phyloP scores from a whole-genome alignment of 352 stramenopile species.

The Pythium vanterpoolii region DNA sequence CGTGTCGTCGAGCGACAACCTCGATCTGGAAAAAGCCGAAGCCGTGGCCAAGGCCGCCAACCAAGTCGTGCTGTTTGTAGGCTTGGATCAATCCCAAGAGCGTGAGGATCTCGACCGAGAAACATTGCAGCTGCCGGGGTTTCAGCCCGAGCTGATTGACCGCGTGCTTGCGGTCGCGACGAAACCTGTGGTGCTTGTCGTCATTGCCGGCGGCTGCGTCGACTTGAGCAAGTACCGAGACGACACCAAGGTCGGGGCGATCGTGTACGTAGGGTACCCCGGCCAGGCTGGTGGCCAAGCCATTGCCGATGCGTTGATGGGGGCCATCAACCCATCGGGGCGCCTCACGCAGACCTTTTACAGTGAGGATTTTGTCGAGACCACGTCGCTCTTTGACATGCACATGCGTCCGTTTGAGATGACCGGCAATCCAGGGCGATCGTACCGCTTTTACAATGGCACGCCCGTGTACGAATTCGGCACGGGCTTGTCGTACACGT shows the following conservation, averaged over 20 bases:
- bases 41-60: slow-evolving; percentile 29
- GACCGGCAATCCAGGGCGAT: slow-evolving; percentile 66
- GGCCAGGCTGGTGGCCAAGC: slow-evolving; percentile 67
- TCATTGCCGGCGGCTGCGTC: slow-evolving; percentile 79
- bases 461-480: slow-evolving; percentile 72
- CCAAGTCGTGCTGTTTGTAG: slow-evolving; percentile 62
- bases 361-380: slow-evolving; percentile 38
- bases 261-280: slow-evolving; percentile 67
- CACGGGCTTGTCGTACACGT: slow-evolving; percentile 75
- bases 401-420: slow-evolving; percentile 72
- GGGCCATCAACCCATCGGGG: slow-evolving; percentile 60
- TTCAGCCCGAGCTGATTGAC: slow-evolving; percentile 61
- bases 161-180: slow-evolving; percentile 39
- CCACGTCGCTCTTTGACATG: slow-evolving; percentile 73
- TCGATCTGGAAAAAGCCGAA: slow-evolving; percentile 53
- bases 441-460: slow-evolving; percentile 83
- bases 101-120: slow-evolving; percentile 65
- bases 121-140: slow-evolving; percentile 54
- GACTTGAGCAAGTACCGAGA: slow-evolving; percentile 58
- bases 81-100: slow-evolving; percentile 61
- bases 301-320: slow-evolving; percentile 77
- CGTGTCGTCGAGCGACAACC: slow-evolving; percentile 42
- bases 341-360: slow-evolving; percentile 77
- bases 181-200: slow-evolving; percentile 68
- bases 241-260: slow-evolving; percentile 55